phyloP scores from a whole-genome alignment of 2,329 filamentous ascomycete species.

The Byssoonygena ceratinophila region DNA sequence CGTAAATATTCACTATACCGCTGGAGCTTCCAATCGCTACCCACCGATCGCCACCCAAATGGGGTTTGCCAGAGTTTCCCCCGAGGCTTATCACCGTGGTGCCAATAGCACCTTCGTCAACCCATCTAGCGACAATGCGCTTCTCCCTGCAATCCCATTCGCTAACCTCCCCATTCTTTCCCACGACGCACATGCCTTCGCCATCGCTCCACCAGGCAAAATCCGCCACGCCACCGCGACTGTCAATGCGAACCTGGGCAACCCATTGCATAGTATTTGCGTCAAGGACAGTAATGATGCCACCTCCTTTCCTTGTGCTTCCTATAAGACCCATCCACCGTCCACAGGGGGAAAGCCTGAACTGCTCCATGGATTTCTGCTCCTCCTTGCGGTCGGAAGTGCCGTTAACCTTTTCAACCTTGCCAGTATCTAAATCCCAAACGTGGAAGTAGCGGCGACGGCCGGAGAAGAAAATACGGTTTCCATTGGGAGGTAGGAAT shows the following conservation, averaged over 20 bases:
- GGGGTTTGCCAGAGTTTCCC: constrained; percentile 29
- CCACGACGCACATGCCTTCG: constrained; percentile 68
- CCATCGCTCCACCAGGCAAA: constrained; percentile 88
- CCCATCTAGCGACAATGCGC: constrained; percentile 70
- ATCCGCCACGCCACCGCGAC: constrained; percentile 72
- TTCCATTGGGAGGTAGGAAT: constrained; percentile 62
- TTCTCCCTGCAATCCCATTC: constrained; percentile 67
- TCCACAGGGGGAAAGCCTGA: constrained; percentile 78
- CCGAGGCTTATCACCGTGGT: constrained; percentile 75
- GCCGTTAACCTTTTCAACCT: constrained; percentile 68
- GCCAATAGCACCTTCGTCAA: constrained; percentile 78
- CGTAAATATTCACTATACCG: constrained; percentile 89
- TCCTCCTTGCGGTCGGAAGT: constrained; percentile 62
- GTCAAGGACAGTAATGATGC: constrained; percentile 75
- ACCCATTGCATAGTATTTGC: constrained; percentile 78
- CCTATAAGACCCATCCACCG: constrained; percentile 75
- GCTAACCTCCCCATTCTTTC: constrained; percentile 77
- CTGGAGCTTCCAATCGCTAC: constrained; percentile 75
- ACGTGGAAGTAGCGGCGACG: constrained; percentile 85
- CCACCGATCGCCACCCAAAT: constrained; percentile 69
- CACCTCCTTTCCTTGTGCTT: constrained; percentile 71
- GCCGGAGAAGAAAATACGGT: constrained; percentile 78
- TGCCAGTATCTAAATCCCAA: constrained; percentile 77
- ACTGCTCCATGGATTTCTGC: constrained; percentile 81
- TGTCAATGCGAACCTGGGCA: constrained; percentile 69